Percentiles rank a stretch among this genome's conserved stretches.
These are phyloP conservation scores for Mallotus nudiflorus DNA, from an alignment of 345 rosid species.

Conservation along the genomic window DNA sequence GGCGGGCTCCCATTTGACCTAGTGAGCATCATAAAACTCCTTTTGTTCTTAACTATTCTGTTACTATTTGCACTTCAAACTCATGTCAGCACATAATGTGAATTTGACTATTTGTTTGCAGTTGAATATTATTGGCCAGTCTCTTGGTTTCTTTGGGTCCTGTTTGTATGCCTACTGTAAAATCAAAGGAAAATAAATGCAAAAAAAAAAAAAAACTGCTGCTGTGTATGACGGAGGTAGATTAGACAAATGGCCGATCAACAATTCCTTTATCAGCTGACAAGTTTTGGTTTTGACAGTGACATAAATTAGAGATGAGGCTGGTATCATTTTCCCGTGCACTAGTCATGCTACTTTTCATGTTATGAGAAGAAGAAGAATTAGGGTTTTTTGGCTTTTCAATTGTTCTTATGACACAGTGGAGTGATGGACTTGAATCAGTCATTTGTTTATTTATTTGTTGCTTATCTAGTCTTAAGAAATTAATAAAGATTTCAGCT, in stretches of 20 bases:
- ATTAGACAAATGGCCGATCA: not conserved
- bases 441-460: not conserved
- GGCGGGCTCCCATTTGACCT: constrained; percentile 33
- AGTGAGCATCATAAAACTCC: constrained; percentile 16
- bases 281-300: constrained; percentile 16
- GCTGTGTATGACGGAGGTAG: constrained; percentile 20
- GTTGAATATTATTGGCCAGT: constrained; percentile 56
- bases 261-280: constrained; percentile 2
- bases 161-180: constrained; percentile 56
- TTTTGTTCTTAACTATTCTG: not conserved
- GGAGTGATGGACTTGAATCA: not conserved
- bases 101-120: constrained; percentile 20
- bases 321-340: not conserved
- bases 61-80: not conserved
- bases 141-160: constrained; percentile 57
- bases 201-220: constrained; percentile 1
- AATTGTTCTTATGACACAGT: not conserved
- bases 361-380: not conserved
- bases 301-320: not conserved
- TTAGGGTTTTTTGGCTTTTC: not conserved
- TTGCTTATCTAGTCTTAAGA: not conserved
- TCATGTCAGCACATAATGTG: not conserved
- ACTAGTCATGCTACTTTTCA: not conserved
- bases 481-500: not conserved
- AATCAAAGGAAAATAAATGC: constrained; percentile 38